Conservation (phyloP, 1,284 basidiomycete genomes). For the Violaceomyces palustris region DNA sequence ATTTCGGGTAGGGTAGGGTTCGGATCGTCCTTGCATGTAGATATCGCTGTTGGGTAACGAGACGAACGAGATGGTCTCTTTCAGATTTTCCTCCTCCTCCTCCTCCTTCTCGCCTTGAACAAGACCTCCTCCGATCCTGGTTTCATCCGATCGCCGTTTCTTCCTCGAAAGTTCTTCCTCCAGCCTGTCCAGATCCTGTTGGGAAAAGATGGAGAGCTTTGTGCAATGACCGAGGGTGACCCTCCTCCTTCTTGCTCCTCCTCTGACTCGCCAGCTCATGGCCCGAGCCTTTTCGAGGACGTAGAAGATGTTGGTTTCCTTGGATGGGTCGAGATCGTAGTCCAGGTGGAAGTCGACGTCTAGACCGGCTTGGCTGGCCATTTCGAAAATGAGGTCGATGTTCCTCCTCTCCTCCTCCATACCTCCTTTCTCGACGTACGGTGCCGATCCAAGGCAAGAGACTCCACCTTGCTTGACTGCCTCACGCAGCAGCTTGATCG, state of each 20-base stretch:
- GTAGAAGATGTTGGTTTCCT: constrained; percentile 2
- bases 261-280: background rate
- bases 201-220: constrained; percentile 13
- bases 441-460: constrained; percentile 17
- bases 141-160: too few species aligned
- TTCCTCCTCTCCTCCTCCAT: constrained; percentile 5
- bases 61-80: constrained; percentile 10
- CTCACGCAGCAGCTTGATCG: constrained; percentile 7
- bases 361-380: constrained; percentile 4
- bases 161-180: too few species aligned
- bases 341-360: constrained; percentile 38
- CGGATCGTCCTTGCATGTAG: constrained; percentile 29
- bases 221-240: constrained; percentile 27
- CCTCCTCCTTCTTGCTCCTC: background rate
- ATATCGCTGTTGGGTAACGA: constrained; percentile 16
- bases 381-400: constrained; percentile 5
- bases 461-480: constrained; percentile 4
- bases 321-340: constrained; percentile 17
- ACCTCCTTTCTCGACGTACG: constrained; percentile 21
- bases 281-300: constrained; percentile 2
- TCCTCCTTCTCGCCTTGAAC: too few species aligned
- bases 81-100: background rate
- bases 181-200: constrained; percentile 2
- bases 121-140: too few species aligned
- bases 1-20: constrained; percentile 5